Base-by-base conservation (phyloP, 139 green algal genomes). In the Tetraselmis striata region DNA sequence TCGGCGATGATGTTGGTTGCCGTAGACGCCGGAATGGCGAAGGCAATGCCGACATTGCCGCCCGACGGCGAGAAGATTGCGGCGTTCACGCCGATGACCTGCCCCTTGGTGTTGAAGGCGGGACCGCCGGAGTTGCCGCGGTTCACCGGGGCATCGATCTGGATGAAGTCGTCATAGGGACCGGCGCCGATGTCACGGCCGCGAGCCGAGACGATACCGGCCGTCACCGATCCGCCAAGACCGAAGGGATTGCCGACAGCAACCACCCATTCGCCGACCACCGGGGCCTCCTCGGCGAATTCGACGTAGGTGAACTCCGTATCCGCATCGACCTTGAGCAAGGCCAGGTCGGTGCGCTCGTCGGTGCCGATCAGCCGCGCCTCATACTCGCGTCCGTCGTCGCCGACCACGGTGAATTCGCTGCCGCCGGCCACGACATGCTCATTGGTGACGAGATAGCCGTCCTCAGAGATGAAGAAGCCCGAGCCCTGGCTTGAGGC, bases 41-140 rank as follows among this genome's bases (percentile, higher is more conserved):
- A 80, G 28, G 23, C 77, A 2, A 80, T n/a, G 77, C 77, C 77
- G 2, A 58, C 77, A 32, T 45, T 59, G n/a, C 23, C 29, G 27
- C 77, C 77, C 77, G 77, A 59, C 2, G 27, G 27, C 27, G 31
- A 25, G 2, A 80, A 58, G 77, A 80, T 80, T 2, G 77, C 77
- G 28, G 77, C 31, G 77, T 80, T 80, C 23, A 80, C 29, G 77
- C 77, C 77, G n/a, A 80, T 80, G 27, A 80, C 29, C 77, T 58
- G 27, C 28, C 77, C 77, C 24, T 80, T 23, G 31, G 29, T 24
- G 29, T 80, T 18, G 2, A 80, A 32, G 23, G 31, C 18, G 2
- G 77, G 77, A 27, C 77, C 77, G 24, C 77, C 77, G 29, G 23
- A 45, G 29, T 80, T 80, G 31, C 77, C 77, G 23, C 23, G 77